Conservation (phyloP, 768 basidiomycete genomes). For the Rhizopogon roseolus region DNA sequence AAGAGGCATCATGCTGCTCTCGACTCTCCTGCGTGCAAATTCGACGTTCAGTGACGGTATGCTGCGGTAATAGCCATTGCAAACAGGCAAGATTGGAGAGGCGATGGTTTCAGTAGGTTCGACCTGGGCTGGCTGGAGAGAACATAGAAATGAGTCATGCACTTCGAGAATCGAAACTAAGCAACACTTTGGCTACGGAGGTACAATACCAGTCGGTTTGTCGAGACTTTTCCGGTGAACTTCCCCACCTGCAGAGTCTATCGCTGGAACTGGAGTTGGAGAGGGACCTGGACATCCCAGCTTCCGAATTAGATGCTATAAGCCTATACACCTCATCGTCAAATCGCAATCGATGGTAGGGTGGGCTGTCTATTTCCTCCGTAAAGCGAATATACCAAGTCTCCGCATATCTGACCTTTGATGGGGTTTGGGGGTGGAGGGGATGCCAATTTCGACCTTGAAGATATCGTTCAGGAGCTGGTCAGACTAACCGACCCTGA, state of each 20-base stretch:
- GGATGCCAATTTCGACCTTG: not conserved
- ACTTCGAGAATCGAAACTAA: too few relatives aligned
- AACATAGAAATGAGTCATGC: too few relatives aligned
- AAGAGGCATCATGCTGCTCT: conserved; percentile 62
- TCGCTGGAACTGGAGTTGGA: too few relatives aligned
- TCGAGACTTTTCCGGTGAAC: too few relatives aligned
- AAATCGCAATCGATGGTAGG: not conserved
- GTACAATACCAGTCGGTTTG: too few relatives aligned
- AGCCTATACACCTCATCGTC: not conserved
- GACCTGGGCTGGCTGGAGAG: too few relatives aligned
- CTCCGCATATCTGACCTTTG: not conserved
- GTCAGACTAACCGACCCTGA: not conserved
- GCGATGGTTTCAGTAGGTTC: too few relatives aligned
- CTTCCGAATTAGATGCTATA: too few relatives aligned
- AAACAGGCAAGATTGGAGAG: too few relatives aligned
- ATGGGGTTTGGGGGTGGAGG: not conserved
- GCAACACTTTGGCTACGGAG: too few relatives aligned
- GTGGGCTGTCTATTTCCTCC: not conserved
- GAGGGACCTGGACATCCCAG: too few relatives aligned
- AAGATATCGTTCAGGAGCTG: not conserved
- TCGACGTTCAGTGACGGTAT: conserved; percentile 5
- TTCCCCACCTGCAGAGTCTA: too few relatives aligned
- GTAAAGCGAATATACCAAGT: not conserved
- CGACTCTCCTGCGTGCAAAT: conserved; percentile 53
- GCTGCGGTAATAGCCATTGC: not conserved